Base-by-base conservation (phyloP, 1,139 yeast genomes). In the Candida sanyaensis region DNA sequence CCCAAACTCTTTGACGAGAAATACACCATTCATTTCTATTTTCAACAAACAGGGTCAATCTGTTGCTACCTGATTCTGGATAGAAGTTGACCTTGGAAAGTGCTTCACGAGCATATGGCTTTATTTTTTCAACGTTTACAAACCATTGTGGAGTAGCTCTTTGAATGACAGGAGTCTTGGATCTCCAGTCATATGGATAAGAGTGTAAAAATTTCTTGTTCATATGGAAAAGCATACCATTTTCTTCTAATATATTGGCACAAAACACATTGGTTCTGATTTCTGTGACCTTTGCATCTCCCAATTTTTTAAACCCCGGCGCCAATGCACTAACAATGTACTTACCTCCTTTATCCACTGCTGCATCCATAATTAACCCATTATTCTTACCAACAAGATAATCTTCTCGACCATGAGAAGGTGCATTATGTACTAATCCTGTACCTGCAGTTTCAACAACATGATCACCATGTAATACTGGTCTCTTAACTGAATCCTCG, bases 121-220 rank as follows among this genome's bases (percentile, higher is more conserved):
- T 91, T 48, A 92, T 84, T 49, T 80, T 78, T 33, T 84, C 88
- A 28, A 93, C 87, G 62, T 92, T 89, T 5, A 96, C 89, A 68
- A 93, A 93, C 95, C 98, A 93, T 65, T 93, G 99, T 0, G 97
- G 95, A 0, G 99, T 93, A 0, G 99, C 86, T 49, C 98, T 76
- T 54, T 93, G 91, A 46, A 93, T 85, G n/a, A 95, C 92, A 0
- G 99, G 99, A 41, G 86, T 87, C 61, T 91, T 91, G 3, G 96
- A 88, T 58, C 99, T 80, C 99, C 99, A 93, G 63, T 95, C 99
- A 60, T 89, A 91, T 0, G 99, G 99, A 58, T 92, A 93, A 1
- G 95, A 89, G 65, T 93, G 99, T 7, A 65, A 66, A 61, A 86
- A 86, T 29, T 71, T 69, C 31, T 73, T 69, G 50, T 83, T 74